These are phyloP conservation scores for Erythrophleum ivorense DNA, from an alignment of 331 rosid species.

Conservation along the genomic window DNA sequence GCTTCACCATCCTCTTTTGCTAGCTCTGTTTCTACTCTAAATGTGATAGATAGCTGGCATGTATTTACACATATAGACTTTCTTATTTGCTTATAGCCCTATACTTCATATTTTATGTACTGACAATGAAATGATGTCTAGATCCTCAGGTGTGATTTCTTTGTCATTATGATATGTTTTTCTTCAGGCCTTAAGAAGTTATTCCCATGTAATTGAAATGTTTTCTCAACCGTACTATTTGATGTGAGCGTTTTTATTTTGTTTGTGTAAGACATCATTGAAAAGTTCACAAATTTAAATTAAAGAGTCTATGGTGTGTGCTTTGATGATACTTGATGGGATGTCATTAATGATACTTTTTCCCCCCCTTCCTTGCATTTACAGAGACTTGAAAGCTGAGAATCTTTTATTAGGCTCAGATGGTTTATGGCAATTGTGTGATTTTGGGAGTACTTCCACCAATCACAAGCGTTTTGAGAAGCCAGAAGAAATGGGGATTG, in stretches of 20 bases:
- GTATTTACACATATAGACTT: neutral
- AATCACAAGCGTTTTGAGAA: constrained; percentile 95
- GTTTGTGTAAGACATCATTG: constrained; percentile 1
- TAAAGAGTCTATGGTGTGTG: neutral
- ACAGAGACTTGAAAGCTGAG: constrained; percentile 96
- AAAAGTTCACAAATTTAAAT: constrained; percentile 4
- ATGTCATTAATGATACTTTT: neutral
- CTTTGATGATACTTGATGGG: neutral
- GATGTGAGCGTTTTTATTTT: neutral
- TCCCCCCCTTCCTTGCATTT: constrained; percentile 17
- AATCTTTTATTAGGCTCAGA: constrained; percentile 79
- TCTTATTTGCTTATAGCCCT: neutral
- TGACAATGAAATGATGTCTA: constrained; percentile 5
- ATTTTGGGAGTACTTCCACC: constrained; percentile 94
- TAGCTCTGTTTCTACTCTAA: neutral
- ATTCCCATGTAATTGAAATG: neutral
- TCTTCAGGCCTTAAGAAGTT: neutral
- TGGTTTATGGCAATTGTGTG: constrained; percentile 96
- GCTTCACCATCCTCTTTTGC: constrained; percentile 18
- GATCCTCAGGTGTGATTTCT: constrained; percentile 15
- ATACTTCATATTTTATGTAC: neutral
- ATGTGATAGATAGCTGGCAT: neutral
- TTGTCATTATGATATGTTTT: constrained; percentile 25
- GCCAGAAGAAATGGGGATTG: constrained; percentile 98
- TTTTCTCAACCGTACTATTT: constrained; percentile 5